Conservation (phyloP, 2,329 filamentous ascomycete genomes). For the Arthrobotrys pseudoclavata region DNA sequence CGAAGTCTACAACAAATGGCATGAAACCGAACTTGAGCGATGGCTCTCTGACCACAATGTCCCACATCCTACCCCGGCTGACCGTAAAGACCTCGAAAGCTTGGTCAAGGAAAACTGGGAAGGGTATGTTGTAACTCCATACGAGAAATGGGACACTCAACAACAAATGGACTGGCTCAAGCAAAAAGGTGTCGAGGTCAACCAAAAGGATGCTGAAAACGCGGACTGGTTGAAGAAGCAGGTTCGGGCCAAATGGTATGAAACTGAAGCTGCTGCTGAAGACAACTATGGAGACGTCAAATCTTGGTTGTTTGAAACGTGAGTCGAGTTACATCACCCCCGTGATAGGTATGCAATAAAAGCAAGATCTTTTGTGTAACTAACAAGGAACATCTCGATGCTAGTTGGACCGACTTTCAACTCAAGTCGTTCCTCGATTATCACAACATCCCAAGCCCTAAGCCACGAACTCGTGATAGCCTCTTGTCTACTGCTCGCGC, state of each 20-base stretch:
- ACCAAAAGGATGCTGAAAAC: slow-evolving; percentile 76
- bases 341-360: neutral
- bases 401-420: slow-evolving; percentile 90
- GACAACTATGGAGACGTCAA: slow-evolving; percentile 79
- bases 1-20: slow-evolving; percentile 94
- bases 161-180: slow-evolving; percentile 78
- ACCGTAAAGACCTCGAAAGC: slow-evolving; percentile 93
- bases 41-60: slow-evolving; percentile 95
- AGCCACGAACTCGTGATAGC: slow-evolving; percentile 86
- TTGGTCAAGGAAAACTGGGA: slow-evolving; percentile 94
- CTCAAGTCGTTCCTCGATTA: slow-evolving; percentile 93
- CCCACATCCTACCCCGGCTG: slow-evolving; percentile 87
- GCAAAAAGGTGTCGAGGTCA: slow-evolving; percentile 78
- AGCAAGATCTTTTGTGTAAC: slow-evolving; percentile 40
- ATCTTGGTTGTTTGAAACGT: slow-evolving; percentile 93
- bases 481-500: slow-evolving; percentile 82
- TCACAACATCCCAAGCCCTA: slow-evolving; percentile 86
- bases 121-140: slow-evolving; percentile 78
- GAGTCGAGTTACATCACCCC: slow-evolving; percentile 63
- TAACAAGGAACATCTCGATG: slow-evolving; percentile 16
- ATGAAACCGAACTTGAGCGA: slow-evolving; percentile 95
- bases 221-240: slow-evolving; percentile 78
- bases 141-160: slow-evolving; percentile 80
- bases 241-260: slow-evolving; percentile 81
- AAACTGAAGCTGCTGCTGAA: slow-evolving; percentile 81